Evolutionary conservation across 805 yeast genomes (phyloP), one percentile per base, ranked within the genome.

Genomic region (Metschnikowia drakensbergensis): DNA sequence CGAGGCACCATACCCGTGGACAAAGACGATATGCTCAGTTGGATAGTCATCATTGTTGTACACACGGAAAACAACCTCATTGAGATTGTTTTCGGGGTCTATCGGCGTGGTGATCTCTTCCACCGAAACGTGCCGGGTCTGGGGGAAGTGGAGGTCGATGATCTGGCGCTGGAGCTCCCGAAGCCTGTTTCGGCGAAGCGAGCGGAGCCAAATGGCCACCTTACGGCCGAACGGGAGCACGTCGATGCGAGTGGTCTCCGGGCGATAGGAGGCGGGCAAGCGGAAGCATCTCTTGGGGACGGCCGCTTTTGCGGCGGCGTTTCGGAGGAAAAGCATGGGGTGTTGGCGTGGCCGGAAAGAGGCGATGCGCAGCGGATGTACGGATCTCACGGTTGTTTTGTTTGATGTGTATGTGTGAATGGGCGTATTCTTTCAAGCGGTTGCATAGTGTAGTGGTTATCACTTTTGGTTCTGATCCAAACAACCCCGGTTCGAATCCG

Each of bases 401-500:
- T 10, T 7, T 29, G 33, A 8, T 22, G 5, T 30, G 5, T 10
- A 1, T 17, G 27, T 6, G 17, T 17, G 1, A 13, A 8, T 22
- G 4, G 3, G 3, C 1, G 3, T 0, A 4, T 28, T 7, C 8
- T 38, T 17, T 7, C 26, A 28, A 30, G n/a, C 8, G 74, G 74
- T 69, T 67, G 72, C 79, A 79, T 82, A 81, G 86, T 82, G 86
- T 82, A 82, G 86, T 80, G 86, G 86, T 82, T 80, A 82, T 82
- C 86, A 81, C 87, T 74, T 75, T 80, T 80, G 86, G 86, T 82
- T 82, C 79, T 82, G 87, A 82, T 82, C 86, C 86, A 80, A 68
- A 74, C 81, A 80, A 82, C 86, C 86, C 86, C 86, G 81, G 86
- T 82, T 82, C 87, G 86, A 82, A 81, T 81, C 86, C 86, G 86